Evolutionary conservation across 176 grass and related monocot species (phyloP).

Genomic region (Phragmites australis): DNA sequence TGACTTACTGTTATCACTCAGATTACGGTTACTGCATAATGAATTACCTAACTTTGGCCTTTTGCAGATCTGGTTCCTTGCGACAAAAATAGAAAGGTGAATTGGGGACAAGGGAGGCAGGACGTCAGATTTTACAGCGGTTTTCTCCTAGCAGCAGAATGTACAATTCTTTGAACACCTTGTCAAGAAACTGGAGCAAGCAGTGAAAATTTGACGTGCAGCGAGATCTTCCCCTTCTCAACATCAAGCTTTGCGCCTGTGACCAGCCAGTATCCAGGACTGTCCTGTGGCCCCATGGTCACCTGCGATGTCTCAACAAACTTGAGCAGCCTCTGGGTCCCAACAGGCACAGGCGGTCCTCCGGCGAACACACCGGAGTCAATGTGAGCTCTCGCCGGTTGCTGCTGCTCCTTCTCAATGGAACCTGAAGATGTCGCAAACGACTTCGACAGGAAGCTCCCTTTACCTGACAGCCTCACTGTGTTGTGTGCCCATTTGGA

Average conservation of each 20-base stretch:
- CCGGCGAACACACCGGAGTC: conserved; percentile 73
- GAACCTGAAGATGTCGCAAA: conserved; percentile 26
- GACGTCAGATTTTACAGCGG: background rate
- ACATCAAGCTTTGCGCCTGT: conserved; percentile 81
- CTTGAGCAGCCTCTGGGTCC: conserved; percentile 63
- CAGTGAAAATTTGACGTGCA: conserved; percentile 88
- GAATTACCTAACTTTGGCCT: background rate
- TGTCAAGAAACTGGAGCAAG: conserved; percentile 58
- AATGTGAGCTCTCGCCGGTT: conserved; percentile 13
- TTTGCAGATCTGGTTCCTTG: background rate
- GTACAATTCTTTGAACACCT: conserved; percentile 6
- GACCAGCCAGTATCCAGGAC: conserved; percentile 83
- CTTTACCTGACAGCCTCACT: conserved; percentile 46
- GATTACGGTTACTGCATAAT: no score
- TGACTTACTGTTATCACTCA: no score
- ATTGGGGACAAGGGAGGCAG: background rate
- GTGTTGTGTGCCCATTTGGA: conserved; percentile 63
- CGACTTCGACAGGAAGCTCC: conserved; percentile 55
- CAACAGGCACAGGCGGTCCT: conserved; percentile 67
- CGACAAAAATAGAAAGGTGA: background rate
- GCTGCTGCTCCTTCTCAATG: conserved; percentile 30
- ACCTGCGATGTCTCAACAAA: conserved; percentile 77
- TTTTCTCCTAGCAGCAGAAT: conserved; percentile 7
- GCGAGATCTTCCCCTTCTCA: conserved; percentile 78
- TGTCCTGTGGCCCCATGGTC: conserved; percentile 73